Evolutionary conservation across 805 yeast species (phyloP).

Genomic region (Barnettozyma sucrosica): DNA sequence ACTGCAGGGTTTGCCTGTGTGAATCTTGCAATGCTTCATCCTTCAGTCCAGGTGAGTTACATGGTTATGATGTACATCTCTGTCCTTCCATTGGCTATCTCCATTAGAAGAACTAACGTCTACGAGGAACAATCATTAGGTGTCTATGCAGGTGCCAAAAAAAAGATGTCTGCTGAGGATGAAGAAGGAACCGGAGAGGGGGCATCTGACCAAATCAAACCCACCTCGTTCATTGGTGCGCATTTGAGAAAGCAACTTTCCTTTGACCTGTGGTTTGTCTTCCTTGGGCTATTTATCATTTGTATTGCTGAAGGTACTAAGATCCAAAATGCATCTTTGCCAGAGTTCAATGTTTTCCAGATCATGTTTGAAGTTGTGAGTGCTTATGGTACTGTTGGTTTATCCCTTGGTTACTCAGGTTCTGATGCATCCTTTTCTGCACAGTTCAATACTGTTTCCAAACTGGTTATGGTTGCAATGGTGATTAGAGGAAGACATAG

Average conservation of each 20-base stretch:
- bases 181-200: slow-evolving; percentile 9
- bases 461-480: slow-evolving; percentile 80
- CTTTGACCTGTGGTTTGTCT: slow-evolving; percentile 91
- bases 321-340: slow-evolving; percentile 38
- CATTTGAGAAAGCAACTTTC: slow-evolving; percentile 90
- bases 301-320: slow-evolving; percentile 79
- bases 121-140: slow-evolving; percentile 97
- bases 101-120: slow-evolving; percentile 94
- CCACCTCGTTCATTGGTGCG: slow-evolving; percentile 68
- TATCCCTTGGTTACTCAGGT: slow-evolving; percentile 77
- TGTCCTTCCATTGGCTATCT: slow-evolving; percentile 91
- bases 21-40: slow-evolving; percentile 64
- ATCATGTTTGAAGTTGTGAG: slow-evolving; percentile 84
- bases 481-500: slow-evolving; percentile 95
- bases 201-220: slow-evolving; percentile 30
- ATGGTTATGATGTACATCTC: slow-evolving; percentile 98
- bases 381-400: slow-evolving; percentile 95
- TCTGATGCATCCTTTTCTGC: slow-evolving; percentile 65
- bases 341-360: slow-evolving; percentile 60
- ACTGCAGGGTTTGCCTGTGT: slow-evolving; percentile 88
- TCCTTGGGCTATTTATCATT: slow-evolving; percentile 77
- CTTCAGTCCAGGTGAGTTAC: slow-evolving; percentile 90
- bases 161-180: slow-evolving; percentile 1
- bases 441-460: slow-evolving; percentile 66
- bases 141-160: slow-evolving; percentile 45